phyloP scores from a whole-genome alignment of 169 alveolate species.

The Cryptosporidium viatorum region DNA sequence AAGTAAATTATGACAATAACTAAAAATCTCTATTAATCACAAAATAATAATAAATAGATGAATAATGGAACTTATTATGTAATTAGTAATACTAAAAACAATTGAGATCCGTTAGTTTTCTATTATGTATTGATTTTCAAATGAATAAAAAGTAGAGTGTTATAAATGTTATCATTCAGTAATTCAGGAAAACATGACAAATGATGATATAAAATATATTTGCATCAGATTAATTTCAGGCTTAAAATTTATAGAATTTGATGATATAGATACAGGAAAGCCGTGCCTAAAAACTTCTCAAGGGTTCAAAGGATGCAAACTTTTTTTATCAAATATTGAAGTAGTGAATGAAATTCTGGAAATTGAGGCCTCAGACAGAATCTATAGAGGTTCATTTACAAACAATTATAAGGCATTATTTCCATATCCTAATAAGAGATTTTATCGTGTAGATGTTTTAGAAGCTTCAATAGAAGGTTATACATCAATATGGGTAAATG shows the following conservation, averaged over 20 bases:
- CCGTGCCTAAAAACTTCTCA: slow-evolving; percentile 55
- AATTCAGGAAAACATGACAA: not conserved
- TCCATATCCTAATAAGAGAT: slow-evolving; percentile 34
- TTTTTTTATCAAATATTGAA: slow-evolving; percentile 57
- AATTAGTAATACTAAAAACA: not conserved
- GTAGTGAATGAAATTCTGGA: slow-evolving; percentile 30
- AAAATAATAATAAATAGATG: not conserved
- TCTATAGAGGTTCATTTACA: slow-evolving; percentile 32
- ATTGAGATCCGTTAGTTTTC: not conserved
- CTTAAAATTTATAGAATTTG: slow-evolving; percentile 51
- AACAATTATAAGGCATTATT: slow-evolving; percentile 53
- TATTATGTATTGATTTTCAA: not conserved
- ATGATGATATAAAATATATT: slow-evolving; percentile 36
- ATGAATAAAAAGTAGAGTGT: not conserved
- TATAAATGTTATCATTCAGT: not conserved
- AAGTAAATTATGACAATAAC: slow-evolving; percentile 27
- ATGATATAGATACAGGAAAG: slow-evolving; percentile 59
- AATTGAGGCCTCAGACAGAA: slow-evolving; percentile 33
- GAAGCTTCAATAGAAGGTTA: slow-evolving; percentile 73
- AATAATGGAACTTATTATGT: not conserved
- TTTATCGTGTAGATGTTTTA: slow-evolving; percentile 72
- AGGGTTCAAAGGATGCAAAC: slow-evolving; percentile 64
- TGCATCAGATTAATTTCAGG: slow-evolving; percentile 49
- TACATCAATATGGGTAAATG: slow-evolving; percentile 73
- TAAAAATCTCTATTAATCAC: not conserved